Evolutionary conservation across 78 protist genomes (phyloP).

Genomic region (Dictyostelium purpureum): DNA sequence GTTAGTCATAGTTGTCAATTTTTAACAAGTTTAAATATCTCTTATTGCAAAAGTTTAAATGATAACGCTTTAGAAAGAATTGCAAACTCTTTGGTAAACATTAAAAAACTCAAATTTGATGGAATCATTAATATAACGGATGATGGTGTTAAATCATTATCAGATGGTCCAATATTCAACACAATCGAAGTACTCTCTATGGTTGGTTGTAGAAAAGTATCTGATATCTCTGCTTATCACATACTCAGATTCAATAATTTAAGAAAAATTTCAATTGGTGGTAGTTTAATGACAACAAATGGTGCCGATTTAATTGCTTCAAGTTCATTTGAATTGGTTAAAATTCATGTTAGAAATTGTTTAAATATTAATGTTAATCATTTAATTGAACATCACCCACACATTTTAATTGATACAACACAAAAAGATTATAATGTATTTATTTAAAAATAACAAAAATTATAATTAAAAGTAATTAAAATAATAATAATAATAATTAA

Average conservation of each 20-base stretch:
- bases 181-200: conserved; percentile 29
- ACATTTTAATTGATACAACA: conserved; percentile 38
- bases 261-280: conserved; percentile 57
- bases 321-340: conserved; percentile 62
- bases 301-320: conserved; percentile 61
- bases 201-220: conserved; percentile 72
- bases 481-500: too few species aligned
- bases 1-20: conserved; percentile 41
- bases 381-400: conserved; percentile 46
- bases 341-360: conserved; percentile 54
- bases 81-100: conserved; percentile 8
- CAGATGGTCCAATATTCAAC: conserved; percentile 11
- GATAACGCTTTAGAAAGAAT: conserved; percentile 67
- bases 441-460: background rate
- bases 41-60: conserved; percentile 42
- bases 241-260: conserved; percentile 30
- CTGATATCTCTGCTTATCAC: conserved; percentile 42
- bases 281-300: conserved; percentile 56
- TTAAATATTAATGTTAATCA: conserved; percentile 37
- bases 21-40: conserved; percentile 17
- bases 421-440: conserved; percentile 25
- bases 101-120: conserved; percentile 63
- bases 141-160: conserved; percentile 43
- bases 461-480: too few species aligned
- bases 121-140: conserved; percentile 29